These are phyloP conservation scores for Coelastrella sp. DNA, from an alignment of 139 green algal genomes.

Conservation along the genomic window DNA sequence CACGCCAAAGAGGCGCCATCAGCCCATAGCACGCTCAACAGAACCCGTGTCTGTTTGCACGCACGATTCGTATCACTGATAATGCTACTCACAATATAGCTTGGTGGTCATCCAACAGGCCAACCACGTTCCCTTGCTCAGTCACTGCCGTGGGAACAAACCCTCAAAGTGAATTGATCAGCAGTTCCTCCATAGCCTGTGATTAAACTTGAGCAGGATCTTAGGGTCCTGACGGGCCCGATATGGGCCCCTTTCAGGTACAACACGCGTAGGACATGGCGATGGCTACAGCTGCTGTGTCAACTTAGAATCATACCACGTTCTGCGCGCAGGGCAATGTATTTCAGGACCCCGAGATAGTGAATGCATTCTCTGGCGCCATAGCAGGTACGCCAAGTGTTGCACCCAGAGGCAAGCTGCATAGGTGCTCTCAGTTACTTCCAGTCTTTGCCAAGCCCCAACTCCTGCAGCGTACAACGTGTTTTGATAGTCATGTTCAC, in stretches of 20 bases:
- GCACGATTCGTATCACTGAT: too few relatives aligned
- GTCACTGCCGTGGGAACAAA: neutral
- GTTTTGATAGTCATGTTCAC: too few relatives aligned
- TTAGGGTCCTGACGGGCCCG: neutral
- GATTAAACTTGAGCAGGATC: too few relatives aligned
- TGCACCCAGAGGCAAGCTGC: neutral
- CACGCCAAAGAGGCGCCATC: too few relatives aligned
- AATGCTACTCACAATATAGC: neutral
- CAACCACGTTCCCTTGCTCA: neutral
- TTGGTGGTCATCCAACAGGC: neutral
- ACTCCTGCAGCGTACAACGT: too few relatives aligned
- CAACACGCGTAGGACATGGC: neutral
- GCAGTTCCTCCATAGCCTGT: too few relatives aligned
- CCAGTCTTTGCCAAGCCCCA: too few relatives aligned
- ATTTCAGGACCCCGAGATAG: conserved; percentile 52
- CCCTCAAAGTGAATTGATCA: neutral
- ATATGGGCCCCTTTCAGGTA: conserved; percentile 42
- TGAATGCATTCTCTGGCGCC: conserved; percentile 68
- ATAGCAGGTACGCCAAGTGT: conserved; percentile 56
- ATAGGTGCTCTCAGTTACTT: too few relatives aligned
- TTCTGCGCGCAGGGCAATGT: neutral
- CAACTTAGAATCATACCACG: neutral
- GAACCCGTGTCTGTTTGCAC: too few relatives aligned
- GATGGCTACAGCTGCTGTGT: conserved; percentile 5
- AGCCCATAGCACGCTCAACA: too few relatives aligned